These are phyloP conservation scores for Immersiella caudata DNA, from an alignment of 495 filamentous ascomycete species.

Conservation along the genomic window DNA sequence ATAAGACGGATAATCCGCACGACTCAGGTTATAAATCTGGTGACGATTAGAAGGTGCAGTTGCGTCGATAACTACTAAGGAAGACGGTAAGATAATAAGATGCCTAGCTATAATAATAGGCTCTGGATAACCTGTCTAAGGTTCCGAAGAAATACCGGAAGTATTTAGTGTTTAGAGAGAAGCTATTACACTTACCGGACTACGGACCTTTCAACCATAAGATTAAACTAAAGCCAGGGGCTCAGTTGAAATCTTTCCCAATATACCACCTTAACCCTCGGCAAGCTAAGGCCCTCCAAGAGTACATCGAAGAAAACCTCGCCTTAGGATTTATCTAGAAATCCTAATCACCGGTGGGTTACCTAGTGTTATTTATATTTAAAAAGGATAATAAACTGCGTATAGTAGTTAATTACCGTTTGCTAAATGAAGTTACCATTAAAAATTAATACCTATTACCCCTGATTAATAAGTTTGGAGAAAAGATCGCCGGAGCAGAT, in stretches of 20 bases:
- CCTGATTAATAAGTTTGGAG: not conserved
- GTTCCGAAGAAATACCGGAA: not conserved
- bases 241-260: not conserved
- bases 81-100: not conserved
- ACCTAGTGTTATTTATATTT: not conserved
- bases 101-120: not conserved
- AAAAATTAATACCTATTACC: slow-evolving; percentile 1
- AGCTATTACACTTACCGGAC: not conserved
- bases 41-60: too few species aligned
- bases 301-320: not conserved
- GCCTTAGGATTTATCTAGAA: not conserved
- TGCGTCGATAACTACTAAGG: not conserved
- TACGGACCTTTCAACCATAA: not conserved
- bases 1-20: too few species aligned
- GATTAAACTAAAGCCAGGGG: not conserved
- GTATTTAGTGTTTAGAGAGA: not conserved
- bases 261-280: not conserved
- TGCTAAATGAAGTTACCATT: not conserved
- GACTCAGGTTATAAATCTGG: too few species aligned
- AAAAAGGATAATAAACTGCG: not conserved
- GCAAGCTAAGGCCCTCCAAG: not conserved
- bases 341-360: not conserved
- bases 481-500: not conserved
- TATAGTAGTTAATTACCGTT: not conserved
- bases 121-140: not conserved